phyloP scores from a whole-genome alignment of 306 rosid genomes.

The Elaeagnus macrophylla region DNA sequence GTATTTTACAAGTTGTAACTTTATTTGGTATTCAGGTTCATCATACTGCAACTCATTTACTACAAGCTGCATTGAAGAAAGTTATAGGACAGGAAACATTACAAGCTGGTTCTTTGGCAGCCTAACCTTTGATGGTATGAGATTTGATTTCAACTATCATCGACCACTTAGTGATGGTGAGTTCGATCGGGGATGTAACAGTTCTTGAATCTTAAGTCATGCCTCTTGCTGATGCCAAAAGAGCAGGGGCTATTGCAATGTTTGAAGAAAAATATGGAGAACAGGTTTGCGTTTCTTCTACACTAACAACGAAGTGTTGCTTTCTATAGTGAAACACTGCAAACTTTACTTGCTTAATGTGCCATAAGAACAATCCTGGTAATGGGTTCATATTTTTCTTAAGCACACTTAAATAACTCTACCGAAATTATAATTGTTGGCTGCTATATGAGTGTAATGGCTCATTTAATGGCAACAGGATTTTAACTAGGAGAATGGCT shows the following conservation, averaged over 20 bases:
- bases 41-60: constrained; percentile 94
- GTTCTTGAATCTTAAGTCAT: constrained; percentile 78
- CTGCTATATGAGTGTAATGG: too few species aligned
- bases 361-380: too few species aligned
- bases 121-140: constrained; percentile 84
- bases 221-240: constrained; percentile 80
- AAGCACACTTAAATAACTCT: too few species aligned
- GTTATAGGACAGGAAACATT: constrained; percentile 85
- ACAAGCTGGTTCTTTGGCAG: constrained; percentile 96
- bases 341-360: neutral
- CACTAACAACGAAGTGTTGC: neutral
- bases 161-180: constrained; percentile 61
- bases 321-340: neutral
- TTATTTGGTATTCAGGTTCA: constrained; percentile 49
- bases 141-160: constrained; percentile 94
- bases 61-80: constrained; percentile 82
- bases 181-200: constrained; percentile 65
- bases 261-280: constrained; percentile 94
- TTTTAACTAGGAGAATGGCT: too few species aligned
- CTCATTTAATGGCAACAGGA: too few species aligned
- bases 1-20: too few species aligned
- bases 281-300: constrained; percentile 45
- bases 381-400: too few species aligned
- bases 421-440: too few species aligned
- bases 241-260: constrained; percentile 92